Evolutionary conservation across 768 basidiomycete species (phyloP), one percentile per base, ranked within the genome.

Genomic region (Boletus tylopilopsis): DNA sequence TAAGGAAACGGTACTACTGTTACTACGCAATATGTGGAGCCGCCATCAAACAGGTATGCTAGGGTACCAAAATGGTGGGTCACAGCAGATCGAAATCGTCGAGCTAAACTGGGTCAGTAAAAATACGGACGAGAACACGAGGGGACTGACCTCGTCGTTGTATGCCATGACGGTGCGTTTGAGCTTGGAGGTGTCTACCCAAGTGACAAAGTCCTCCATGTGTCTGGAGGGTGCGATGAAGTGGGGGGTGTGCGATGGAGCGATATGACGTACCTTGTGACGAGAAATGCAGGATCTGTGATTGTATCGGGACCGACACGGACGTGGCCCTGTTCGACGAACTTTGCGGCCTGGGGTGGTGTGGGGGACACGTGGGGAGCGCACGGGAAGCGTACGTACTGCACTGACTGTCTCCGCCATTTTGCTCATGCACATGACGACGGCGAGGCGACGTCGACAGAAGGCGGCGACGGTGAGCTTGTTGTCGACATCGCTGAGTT

Each of bases 131-230:
- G 34, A 45, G 18, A 3, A 2, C 24, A 8, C 9, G 16, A 50
- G n/a, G 50, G 29, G 16, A 63, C 74, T 29, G 45, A 90, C 90
- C 82, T 96, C 87, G 72, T 96, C 94, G 66, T 99, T 99, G 77
- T 99, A 99, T 51, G 76, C 71, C 88, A 94, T 87, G 70, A 98
- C 84, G 0, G 91, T 94, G 47, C 95, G 79, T 82, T 95, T 97
- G 64, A 97, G 80, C 67, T 95, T 95, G 57, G 91, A 94, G 22
- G 92, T 92, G 64, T 97, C 94, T 19, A 98, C 94, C 96, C 96
- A 99, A 30, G 96, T 99, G 38, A 98, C 92, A 70, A 94, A 99
- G 76, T 99, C 96, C 64, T 98, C 94, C 94, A 96, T 94, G 57
- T 93, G 89, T 60, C 95, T 90, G 50, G 21, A 23, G 29, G 19